Conservation (phyloP, 148 eudicot genomes). For the Vaccinium macrocarpon region DNA sequence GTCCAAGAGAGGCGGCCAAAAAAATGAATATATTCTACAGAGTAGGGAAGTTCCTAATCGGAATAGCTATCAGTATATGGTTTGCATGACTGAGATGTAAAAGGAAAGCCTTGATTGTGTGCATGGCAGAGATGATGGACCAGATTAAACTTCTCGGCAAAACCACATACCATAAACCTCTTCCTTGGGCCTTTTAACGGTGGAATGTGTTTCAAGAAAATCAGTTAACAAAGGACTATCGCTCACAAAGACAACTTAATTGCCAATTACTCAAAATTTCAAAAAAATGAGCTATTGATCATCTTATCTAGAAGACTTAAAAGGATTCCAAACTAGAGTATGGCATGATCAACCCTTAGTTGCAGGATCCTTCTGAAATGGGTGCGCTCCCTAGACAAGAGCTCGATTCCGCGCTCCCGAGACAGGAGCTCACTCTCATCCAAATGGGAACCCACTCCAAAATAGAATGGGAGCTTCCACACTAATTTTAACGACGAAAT, state of each 20-base stretch:
- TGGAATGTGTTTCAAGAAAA: neutral
- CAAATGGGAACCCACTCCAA: too few species aligned
- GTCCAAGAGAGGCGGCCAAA: neutral
- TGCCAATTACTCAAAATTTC: neutral
- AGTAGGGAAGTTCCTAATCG: neutral
- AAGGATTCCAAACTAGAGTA: neutral
- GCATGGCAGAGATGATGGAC: neutral
- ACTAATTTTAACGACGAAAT: too few species aligned
- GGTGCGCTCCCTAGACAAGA: too few species aligned
- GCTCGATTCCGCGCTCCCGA: too few species aligned
- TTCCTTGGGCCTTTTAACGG: neutral
- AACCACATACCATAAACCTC: neutral
- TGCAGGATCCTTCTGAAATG: too few species aligned
- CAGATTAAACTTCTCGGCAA: constrained; percentile 3
- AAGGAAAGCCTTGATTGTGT: neutral
- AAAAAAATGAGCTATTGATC: neutral
- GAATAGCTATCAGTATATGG: too few species aligned
- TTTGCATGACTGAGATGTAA: neutral
- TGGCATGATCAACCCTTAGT: neutral
- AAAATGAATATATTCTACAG: neutral
- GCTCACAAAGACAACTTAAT: neutral
- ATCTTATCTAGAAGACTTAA: neutral
- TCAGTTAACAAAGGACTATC: neutral
- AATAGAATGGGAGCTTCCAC: too few species aligned
- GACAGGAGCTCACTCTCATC: too few species aligned